phyloP scores from a whole-genome alignment of 1,139 yeast genomes.

The Lipomyces yarrowii region DNA sequence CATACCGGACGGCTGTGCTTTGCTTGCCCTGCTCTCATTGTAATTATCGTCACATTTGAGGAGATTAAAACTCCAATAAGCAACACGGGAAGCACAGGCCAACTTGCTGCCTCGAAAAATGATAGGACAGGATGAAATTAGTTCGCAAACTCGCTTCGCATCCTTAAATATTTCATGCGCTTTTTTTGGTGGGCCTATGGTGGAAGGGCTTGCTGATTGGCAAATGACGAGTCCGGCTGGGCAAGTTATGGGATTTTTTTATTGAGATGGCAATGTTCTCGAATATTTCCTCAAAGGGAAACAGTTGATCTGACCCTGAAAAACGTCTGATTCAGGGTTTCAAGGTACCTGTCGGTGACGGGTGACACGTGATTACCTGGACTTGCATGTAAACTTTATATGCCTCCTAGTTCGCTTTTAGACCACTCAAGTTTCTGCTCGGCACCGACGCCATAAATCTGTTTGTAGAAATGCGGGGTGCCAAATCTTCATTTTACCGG shows the following conservation, averaged over 20 bases:
- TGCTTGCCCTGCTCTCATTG: background rate
- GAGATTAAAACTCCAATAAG: too few species aligned
- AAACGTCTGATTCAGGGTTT: background rate
- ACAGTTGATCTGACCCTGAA: background rate
- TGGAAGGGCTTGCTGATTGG: background rate
- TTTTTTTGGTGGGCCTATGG: too few species aligned
- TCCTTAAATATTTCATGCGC: too few species aligned
- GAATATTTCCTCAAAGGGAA: background rate
- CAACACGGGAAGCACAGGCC: too few species aligned
- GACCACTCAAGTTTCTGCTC: background rate
- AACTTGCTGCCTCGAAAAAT: too few species aligned
- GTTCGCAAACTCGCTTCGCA: too few species aligned
- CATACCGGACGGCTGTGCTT: background rate
- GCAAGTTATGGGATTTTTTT: background rate
- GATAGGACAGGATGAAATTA: too few species aligned
- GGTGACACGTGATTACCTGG: background rate
- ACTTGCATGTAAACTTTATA: too few species aligned
- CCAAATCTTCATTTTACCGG: background rate
- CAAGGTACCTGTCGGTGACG: background rate
- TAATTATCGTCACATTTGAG: too few species aligned
- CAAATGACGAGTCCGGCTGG: background rate
- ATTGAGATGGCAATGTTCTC: background rate
- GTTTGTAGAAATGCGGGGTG: background rate
- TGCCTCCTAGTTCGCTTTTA: too few species aligned
- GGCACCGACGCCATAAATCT: background rate